Percentiles rank a stretch among this genome's conserved stretches.
phyloP scores from a whole-genome alignment of 306 rosid species.

The Lathyrus aphaca region DNA sequence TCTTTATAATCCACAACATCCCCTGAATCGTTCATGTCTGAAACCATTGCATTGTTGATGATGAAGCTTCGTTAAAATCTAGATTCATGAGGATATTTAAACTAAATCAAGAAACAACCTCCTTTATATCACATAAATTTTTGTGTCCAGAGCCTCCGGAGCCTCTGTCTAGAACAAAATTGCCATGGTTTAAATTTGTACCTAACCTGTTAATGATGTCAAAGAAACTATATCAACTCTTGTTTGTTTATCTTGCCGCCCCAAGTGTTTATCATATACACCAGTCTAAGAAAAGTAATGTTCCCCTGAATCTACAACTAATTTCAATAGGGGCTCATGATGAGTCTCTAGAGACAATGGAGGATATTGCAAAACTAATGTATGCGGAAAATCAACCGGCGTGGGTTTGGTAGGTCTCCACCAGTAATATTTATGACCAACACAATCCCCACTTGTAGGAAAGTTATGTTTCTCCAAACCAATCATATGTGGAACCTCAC shows the following conservation, averaged over 20 bases:
- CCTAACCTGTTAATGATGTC: conserved; percentile 37
- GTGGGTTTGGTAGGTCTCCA: no score
- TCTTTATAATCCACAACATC: no score
- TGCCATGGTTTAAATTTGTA: conserved; percentile 43
- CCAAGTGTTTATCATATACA: conserved; percentile 46
- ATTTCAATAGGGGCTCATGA: conserved; percentile 39
- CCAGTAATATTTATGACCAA: no score
- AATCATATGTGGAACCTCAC: no score
- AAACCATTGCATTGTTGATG: no score
- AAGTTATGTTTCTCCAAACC: no score
- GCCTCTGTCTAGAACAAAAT: conserved; percentile 36
- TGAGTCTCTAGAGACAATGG: conserved; percentile 47
- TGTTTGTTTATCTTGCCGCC: no score
- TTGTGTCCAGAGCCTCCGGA: conserved; percentile 43
- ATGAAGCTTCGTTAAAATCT: conserved; percentile 50
- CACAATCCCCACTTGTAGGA: no score
- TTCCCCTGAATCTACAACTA: conserved; percentile 41
- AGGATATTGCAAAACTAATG: conserved; percentile 46
- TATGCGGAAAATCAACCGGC: conserved; percentile 42
- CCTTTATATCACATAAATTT: conserved; percentile 38
- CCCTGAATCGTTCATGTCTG: no score
- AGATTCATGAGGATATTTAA: conserved; percentile 48
- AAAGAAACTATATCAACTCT: conserved; percentile 44
- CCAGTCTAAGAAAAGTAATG: conserved; percentile 33
- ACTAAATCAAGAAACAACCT: conserved; percentile 43